These are phyloP conservation scores for Fusarium metavorans DNA, from an alignment of 2,329 filamentous ascomycete genomes.

Conservation along the genomic window DNA sequence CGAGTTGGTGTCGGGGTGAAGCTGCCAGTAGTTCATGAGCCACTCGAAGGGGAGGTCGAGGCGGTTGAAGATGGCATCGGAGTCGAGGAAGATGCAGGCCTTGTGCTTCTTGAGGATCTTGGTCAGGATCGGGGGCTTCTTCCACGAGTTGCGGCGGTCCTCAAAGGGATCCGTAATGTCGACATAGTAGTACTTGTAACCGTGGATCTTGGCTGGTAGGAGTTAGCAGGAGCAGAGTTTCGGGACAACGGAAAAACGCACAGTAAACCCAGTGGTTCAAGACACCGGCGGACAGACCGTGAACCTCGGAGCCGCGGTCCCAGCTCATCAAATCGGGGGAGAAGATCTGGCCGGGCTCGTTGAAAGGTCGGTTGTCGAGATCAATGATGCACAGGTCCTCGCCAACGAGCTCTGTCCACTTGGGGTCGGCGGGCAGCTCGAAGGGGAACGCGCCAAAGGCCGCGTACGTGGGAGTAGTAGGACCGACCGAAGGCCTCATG, in stretches of 20 bases:
- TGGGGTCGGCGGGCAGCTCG: conserved; percentile 43
- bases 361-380: conserved; percentile 57
- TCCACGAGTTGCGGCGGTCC: conserved; percentile 60
- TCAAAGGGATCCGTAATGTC: conserved; percentile 50
- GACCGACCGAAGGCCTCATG: conserved; percentile 45
- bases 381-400: conserved; percentile 60
- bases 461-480: conserved; percentile 43
- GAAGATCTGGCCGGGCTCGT: conserved; percentile 52
- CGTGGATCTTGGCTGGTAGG: conserved; percentile 56
- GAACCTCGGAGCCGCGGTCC: conserved; percentile 48
- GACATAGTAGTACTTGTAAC: conserved; percentile 61
- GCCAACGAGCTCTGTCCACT: conserved; percentile 51
- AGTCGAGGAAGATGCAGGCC: conserved; percentile 58
- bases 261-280: conserved; percentile 60
- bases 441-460: conserved; percentile 50
- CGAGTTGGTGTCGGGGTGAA: conserved; percentile 54
- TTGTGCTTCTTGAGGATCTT: conserved; percentile 58
- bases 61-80: conserved; percentile 58
- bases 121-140: conserved; percentile 57
- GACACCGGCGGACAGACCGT: conserved; percentile 55
- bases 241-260: conserved; percentile 24
- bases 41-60: conserved; percentile 60
- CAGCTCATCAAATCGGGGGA: conserved; percentile 51
- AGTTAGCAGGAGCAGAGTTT: conserved; percentile 32
- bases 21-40: conserved; percentile 61